These are phyloP conservation scores for Aspergillus persii DNA, from an alignment of 2,329 filamentous ascomycete genomes.

Conservation along the genomic window DNA sequence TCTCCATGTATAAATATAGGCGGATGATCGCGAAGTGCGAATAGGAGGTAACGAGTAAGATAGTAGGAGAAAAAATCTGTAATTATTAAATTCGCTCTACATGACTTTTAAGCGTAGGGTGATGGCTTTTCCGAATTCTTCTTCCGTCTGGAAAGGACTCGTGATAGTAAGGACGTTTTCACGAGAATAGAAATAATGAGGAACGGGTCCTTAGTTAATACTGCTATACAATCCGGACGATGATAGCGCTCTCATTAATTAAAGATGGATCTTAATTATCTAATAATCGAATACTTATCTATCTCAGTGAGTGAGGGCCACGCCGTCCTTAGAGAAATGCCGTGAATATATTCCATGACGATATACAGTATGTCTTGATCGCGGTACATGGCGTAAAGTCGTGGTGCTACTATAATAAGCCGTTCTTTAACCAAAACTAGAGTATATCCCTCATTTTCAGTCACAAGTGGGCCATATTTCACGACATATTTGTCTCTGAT, in stretches of 20 bases:
- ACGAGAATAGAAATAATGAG: conserved; percentile 23
- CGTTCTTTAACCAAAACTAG: conserved; percentile 17
- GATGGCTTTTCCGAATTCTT: conserved; percentile 20
- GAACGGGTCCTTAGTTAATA: conserved; percentile 17
- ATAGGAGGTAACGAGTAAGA: conserved; percentile 20
- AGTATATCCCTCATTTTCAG: conserved; percentile 23
- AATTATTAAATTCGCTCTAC: conserved; percentile 12
- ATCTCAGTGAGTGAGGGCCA: no score
- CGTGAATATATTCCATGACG: no score
- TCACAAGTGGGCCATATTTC: conserved; percentile 20
- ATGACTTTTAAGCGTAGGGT: conserved; percentile 16
- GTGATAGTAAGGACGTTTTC: conserved; percentile 14
- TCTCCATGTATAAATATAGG: conserved; percentile 24
- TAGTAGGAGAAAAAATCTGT: conserved; percentile 19
- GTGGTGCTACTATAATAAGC: not conserved
- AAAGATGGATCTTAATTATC: no score
- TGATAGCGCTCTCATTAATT: no score
- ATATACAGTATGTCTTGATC: no score
- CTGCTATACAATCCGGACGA: no score
- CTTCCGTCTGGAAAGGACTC: conserved; percentile 18
- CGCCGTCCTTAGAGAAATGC: no score
- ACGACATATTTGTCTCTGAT: conserved; percentile 12
- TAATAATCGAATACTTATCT: no score
- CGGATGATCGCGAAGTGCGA: conserved; percentile 17
- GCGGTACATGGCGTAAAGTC: no score